A percentile compares a stretch with the other conserved stretches of the same genome.
phyloP scores from a whole-genome alignment of 2,329 filamentous ascomycete species.

The Exophiala sp. region DNA sequence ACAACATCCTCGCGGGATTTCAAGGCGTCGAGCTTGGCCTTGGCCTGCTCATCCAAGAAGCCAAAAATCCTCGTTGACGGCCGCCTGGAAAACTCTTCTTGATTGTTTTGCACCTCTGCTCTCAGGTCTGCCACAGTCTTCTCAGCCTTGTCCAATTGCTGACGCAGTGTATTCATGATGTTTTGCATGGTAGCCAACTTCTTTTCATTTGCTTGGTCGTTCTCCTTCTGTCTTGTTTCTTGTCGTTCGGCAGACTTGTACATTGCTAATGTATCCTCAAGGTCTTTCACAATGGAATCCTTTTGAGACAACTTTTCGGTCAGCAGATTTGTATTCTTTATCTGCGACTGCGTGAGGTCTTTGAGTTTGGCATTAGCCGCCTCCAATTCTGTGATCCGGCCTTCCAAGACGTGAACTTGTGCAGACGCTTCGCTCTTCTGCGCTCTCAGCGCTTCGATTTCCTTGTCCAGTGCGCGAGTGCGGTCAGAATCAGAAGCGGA shows the following conservation, averaged over 20 bases:
- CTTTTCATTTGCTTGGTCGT: conserved; percentile 45
- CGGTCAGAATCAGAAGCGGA: conserved; percentile 28
- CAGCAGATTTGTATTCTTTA: conserved; percentile 22
- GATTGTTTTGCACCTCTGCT: conserved; percentile 30
- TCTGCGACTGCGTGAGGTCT: conserved; percentile 25
- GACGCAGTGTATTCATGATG: conserved; percentile 50
- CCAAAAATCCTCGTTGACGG: conserved; percentile 24
- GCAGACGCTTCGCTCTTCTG: conserved; percentile 39
- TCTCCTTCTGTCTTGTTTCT: conserved; percentile 27
- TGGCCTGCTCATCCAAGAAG: conserved; percentile 20
- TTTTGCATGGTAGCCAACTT: conserved; percentile 49
- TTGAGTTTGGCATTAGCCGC: conserved; percentile 29
- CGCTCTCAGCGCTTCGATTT: conserved; percentile 36
- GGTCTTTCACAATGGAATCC: conserved; percentile 29
- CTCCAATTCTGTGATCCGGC: conserved; percentile 28
- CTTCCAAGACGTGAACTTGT: conserved; percentile 36
- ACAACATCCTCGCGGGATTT: conserved; percentile 31
- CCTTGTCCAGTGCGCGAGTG: conserved; percentile 32
- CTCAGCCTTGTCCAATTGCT: conserved; percentile 51
- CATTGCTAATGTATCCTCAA: conserved; percentile 28
- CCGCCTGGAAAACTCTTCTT: conserved; percentile 17
- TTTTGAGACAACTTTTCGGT: conserved; percentile 34
- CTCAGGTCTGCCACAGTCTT: conserved; percentile 44
- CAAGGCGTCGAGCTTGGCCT: conserved; percentile 14
- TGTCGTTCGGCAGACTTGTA: conserved; percentile 26